Evolutionary conservation across 805 yeast species (phyloP).

Genomic region (Kuraishia ogatae): DNA sequence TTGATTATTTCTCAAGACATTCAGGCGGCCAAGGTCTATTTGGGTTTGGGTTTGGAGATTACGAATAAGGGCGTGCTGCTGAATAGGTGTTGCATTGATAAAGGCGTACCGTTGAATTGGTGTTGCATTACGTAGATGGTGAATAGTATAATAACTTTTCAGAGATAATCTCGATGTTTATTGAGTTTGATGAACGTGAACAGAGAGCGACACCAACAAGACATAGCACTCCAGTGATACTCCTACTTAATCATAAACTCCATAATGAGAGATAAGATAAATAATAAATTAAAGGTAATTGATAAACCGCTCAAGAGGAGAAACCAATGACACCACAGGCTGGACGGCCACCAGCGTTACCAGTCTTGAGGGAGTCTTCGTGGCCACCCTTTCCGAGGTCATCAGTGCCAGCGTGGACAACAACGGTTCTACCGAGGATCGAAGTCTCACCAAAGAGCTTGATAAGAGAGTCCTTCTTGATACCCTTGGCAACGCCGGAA

Average conservation of each 20-base stretch:
- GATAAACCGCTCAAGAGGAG: constrained; percentile 26
- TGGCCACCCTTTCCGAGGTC: constrained; percentile 94
- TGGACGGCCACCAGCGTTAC: constrained; percentile 97
- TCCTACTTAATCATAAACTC: too few relatives aligned
- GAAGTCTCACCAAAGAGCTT: constrained; percentile 83
- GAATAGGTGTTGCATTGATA: too few relatives aligned
- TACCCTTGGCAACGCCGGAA: constrained; percentile 85
- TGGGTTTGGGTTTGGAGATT: constrained; percentile 9
- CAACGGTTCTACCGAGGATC: constrained; percentile 90
- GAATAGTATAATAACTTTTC: neutral
- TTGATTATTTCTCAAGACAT: constrained; percentile 95
- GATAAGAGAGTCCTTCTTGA: constrained; percentile 67
- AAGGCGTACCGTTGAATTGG: too few relatives aligned
- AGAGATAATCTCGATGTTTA: neutral
- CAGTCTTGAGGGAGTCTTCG: constrained; percentile 87
- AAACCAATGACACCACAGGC: constrained; percentile 98
- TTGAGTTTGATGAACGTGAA: neutral
- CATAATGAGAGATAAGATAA: neutral
- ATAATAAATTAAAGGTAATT: too few relatives aligned
- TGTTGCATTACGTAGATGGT: neutral
- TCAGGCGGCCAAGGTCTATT: constrained; percentile 44
- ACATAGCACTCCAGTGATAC: too few relatives aligned
- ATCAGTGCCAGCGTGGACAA: constrained; percentile 86
- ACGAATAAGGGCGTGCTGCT: constrained; percentile 1
- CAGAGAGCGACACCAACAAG: neutral